Base-by-base conservation (phyloP, 2,329 filamentous ascomycete species). In the Aspergillus sojae region DNA sequence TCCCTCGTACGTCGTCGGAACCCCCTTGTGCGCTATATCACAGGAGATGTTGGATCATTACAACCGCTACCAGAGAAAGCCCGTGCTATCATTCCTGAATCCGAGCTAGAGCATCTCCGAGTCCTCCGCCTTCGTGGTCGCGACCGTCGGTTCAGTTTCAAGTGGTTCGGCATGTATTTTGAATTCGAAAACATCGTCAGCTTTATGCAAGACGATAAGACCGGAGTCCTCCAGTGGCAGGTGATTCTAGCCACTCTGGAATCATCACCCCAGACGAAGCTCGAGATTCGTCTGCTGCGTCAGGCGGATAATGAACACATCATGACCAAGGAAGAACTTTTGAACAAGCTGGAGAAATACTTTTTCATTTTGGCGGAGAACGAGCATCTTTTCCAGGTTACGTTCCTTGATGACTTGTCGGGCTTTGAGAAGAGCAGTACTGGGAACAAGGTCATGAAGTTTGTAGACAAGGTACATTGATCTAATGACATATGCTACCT, bases 11-110 rank as follows among this genome's bases (percentile, higher is more conserved):
- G 80, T 0, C 65, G 82, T 2, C 75, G 80, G 0, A 79, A 84
- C 12, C 81, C 82, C 0, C 68, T 83, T 0, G 71, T 83, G 1
- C 77, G 81, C 32, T 83, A 83, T 58, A 62, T 80, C 3, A 80
- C 77, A 0, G 80, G 81, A 0, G 81, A 83, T 32, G 26, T 82
- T 0, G 79, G 77, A 0, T 82, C 80, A 0, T 45, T 83, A 0
- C 80, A 80, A 36, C 52, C 71, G 1, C 62, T 82, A 0, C 72
- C 79, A 0, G 58, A 71, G 0, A 5, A 62, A 0, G 62, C 69
- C 2, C 45, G 39, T 1, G 39, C 54, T 1, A 19, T 62, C 0
- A 32, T 80, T 1, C 57, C 73, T 0, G 66, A 70, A 1, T 53
- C 58, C 0, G 68, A 76, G 5, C 65, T 67, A 39, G 62, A 67